These are phyloP conservation scores for Groenewaldozyma salmanticensis DNA, from an alignment of 805 yeast genomes.

Conservation along the genomic window DNA sequence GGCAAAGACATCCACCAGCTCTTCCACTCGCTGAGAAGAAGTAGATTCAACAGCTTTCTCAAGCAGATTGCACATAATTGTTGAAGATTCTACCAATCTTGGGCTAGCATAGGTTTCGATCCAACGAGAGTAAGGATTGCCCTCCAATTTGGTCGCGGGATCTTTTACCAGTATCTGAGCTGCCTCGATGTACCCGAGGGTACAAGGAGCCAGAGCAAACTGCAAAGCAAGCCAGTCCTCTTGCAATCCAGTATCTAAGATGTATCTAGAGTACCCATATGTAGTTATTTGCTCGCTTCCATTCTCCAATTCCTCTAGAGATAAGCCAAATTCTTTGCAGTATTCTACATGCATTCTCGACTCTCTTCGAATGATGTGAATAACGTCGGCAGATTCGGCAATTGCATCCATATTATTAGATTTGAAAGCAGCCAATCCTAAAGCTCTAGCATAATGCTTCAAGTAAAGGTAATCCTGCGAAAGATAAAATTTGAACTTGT, in stretches of 20 bases:
- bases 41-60: constrained; percentile 35
- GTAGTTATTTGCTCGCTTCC: constrained; percentile 49
- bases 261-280: constrained; percentile 49
- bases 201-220: constrained; percentile 65
- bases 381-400: constrained; percentile 33
- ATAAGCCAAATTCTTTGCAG: constrained; percentile 35
- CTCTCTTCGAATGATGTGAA: constrained; percentile 46
- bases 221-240: constrained; percentile 57
- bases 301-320: constrained; percentile 32
- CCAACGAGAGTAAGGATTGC: constrained; percentile 39
- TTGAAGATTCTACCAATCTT: constrained; percentile 46
- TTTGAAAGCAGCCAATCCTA: constrained; percentile 51
- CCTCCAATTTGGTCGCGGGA: constrained; percentile 13
- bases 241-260: constrained; percentile 41
- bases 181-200: constrained; percentile 63
- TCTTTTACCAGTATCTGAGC: constrained; percentile 28
- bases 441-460: constrained; percentile 57
- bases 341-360: constrained; percentile 45
- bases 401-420: constrained; percentile 48
- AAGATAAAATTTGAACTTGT: constrained; percentile 44
- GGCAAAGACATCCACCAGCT: constrained; percentile 47
- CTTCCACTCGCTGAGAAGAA: constrained; percentile 37
- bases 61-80: constrained; percentile 40
- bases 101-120: constrained; percentile 49
- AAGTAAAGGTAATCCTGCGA: constrained; percentile 64